Evolutionary conservation across 768 basidiomycete genomes (phyloP).

Genomic region (Lactarius vividus): DNA sequence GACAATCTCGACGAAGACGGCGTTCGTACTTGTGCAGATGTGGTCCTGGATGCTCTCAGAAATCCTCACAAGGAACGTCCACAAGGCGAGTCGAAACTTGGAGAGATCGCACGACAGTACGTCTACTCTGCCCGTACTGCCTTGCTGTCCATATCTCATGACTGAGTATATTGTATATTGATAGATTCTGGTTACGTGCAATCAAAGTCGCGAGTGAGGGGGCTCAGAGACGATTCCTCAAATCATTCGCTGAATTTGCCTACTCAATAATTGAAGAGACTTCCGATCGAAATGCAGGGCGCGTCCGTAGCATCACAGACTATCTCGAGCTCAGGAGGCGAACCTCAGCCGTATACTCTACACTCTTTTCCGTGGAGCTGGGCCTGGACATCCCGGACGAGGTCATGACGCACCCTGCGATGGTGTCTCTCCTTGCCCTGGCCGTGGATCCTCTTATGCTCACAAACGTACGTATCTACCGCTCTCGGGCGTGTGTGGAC

Average conservation of each 20-base stretch:
- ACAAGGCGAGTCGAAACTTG: slow-evolving; percentile 12
- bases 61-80: slow-evolving; percentile 16
- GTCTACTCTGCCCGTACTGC: neutral
- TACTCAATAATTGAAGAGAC: slow-evolving; percentile 36
- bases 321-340: too few species aligned
- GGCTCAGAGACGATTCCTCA: slow-evolving; percentile 32
- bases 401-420: too few species aligned
- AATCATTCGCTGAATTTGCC: slow-evolving; percentile 33
- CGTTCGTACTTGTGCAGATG: slow-evolving; percentile 1
- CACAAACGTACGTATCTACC: too few species aligned
- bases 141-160: too few species aligned
- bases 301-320: neutral
- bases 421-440: too few species aligned
- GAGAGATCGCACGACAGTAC: slow-evolving; percentile 20
- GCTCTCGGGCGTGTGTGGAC: too few species aligned
- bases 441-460: too few species aligned
- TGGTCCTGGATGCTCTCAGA: slow-evolving; percentile 9
- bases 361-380: too few species aligned
- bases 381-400: too few species aligned
- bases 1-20: slow-evolving; percentile 7
- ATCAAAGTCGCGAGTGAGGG: neutral
- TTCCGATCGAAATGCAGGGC: slow-evolving; percentile 26
- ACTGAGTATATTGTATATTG: neutral
- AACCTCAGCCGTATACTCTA: too few species aligned
- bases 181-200: slow-evolving; percentile 16